Base-by-base conservation (phyloP, 306 rosid genomes). In the Crotalaria pallida region DNA sequence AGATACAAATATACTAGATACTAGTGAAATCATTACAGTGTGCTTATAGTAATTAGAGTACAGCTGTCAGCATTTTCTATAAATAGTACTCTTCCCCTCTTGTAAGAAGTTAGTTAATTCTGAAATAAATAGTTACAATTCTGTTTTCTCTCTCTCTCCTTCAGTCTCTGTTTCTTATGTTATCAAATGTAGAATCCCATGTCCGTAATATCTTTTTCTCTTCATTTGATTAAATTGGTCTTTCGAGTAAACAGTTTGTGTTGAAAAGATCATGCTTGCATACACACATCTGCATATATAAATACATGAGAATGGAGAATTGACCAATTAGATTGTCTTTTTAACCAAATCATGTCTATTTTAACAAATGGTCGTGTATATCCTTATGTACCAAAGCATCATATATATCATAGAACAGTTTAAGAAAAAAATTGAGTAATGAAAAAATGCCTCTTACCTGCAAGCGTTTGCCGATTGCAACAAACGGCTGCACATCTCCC, bases 401-500 rank as follows among this genome's bases (percentile, higher is more conserved):
- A 67, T 41, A 56, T 3, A 36, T 21, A 19, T 38, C 33, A 43
- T 48, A 66, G 19, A 63, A 18, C 4, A 63, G 5, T 8, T 26
- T 58, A 65, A 33, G 24, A 24, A 10, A 78, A 78, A 63, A 68
- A 38, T 51, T 64, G 52, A 70, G 62, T 71, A 33, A 47, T 65
- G 23, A 41, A 69, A 59, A 53, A 76, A 67, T 47, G 41, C 58
- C 27, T 62, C 27, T 47, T 69, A 95, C 99, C 92, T 95, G 99
- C 77, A 95, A 83, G 48, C 96, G 92, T 79, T 95, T 95, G 17
- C 97, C 99, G 26, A 95, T 91, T 60, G 99, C 99, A 67, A 89
- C 53, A 84, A 95, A 95, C 21, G 99, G 99, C 36, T 95, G 99
- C 60, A 95, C 99, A 77, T 95, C 99, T 73, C 99, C 99, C 2